phyloP scores from a whole-genome alignment of 176 grass and related monocot genomes.

The Oryza glaberrima region DNA sequence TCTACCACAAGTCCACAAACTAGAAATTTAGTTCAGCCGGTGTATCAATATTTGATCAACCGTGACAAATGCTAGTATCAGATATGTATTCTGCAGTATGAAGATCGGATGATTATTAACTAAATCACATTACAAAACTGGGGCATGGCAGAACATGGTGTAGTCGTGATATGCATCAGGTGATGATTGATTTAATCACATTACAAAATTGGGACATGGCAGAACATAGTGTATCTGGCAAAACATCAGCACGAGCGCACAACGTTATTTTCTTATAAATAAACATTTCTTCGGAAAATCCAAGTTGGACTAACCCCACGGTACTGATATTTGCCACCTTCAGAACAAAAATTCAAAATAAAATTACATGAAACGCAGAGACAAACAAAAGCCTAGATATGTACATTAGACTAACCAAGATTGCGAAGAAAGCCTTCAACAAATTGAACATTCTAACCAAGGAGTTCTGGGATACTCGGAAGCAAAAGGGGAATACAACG shows the following conservation, averaged over 20 bases:
- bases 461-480: background rate
- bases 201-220: too few relatives aligned
- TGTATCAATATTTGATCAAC: too few relatives aligned
- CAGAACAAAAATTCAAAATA: conserved; percentile 32
- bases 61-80: too few relatives aligned
- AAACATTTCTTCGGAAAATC: background rate
- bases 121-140: too few relatives aligned
- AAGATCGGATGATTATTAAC: too few relatives aligned
- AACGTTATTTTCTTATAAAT: conserved; percentile 2
- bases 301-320: background rate
- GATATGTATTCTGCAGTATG: too few relatives aligned
- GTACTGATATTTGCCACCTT: background rate
- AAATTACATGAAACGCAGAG: conserved; percentile 32
- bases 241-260: background rate
- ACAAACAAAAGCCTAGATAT: conserved; percentile 42
- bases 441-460: conserved; percentile 16
- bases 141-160: too few relatives aligned
- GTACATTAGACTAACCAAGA: conserved; percentile 38
- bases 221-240: background rate
- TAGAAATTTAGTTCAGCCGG: too few relatives aligned
- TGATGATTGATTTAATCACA: too few relatives aligned
- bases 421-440: too few relatives aligned
- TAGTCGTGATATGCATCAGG: too few relatives aligned
- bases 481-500: background rate
- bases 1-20: too few relatives aligned